phyloP scores from a whole-genome alignment of 106 monocot species.

The Gastrodia elata region DNA sequence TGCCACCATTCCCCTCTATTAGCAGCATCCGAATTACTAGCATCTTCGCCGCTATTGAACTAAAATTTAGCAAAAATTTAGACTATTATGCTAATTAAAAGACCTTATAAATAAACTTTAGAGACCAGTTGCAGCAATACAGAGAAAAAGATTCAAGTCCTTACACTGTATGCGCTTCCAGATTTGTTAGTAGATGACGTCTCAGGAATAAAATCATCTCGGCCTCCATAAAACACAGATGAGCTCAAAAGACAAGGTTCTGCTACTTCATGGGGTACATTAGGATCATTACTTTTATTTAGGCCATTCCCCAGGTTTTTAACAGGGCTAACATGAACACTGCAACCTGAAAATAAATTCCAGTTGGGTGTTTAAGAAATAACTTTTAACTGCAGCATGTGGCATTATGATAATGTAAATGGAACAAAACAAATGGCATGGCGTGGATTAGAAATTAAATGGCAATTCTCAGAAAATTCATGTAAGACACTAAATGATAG shows the following conservation, averaged over 20 bases:
- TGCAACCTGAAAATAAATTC: not conserved
- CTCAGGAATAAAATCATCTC: constrained; percentile 11
- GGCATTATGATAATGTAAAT: not conserved
- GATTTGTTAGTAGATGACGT: constrained; percentile 2
- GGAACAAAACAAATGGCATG: not conserved
- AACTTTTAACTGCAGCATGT: not conserved
- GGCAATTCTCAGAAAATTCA: too few relatives aligned
- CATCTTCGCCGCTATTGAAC: constrained; percentile 13
- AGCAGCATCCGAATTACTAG: not conserved
- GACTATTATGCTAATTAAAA: not conserved
- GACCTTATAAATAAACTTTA: too few relatives aligned
- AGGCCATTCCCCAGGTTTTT: not conserved
- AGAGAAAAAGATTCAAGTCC: not conserved
- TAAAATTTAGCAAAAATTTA: not conserved
- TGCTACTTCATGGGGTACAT: constrained; percentile 2
- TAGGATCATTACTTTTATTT: not conserved
- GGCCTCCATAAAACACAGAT: constrained; percentile 22
- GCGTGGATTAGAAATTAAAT: not conserved
- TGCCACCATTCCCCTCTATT: constrained; percentile 27
- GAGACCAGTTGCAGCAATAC: too few relatives aligned
- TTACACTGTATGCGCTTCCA: constrained; percentile 11
- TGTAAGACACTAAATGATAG: too few relatives aligned
- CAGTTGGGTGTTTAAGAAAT: too few relatives aligned
- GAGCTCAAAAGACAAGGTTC: constrained; percentile 18
- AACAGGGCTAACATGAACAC: not conserved